These are phyloP conservation scores for Podospora appendiculata DNA, from an alignment of 495 filamentous ascomycete species.

Conservation along the genomic window DNA sequence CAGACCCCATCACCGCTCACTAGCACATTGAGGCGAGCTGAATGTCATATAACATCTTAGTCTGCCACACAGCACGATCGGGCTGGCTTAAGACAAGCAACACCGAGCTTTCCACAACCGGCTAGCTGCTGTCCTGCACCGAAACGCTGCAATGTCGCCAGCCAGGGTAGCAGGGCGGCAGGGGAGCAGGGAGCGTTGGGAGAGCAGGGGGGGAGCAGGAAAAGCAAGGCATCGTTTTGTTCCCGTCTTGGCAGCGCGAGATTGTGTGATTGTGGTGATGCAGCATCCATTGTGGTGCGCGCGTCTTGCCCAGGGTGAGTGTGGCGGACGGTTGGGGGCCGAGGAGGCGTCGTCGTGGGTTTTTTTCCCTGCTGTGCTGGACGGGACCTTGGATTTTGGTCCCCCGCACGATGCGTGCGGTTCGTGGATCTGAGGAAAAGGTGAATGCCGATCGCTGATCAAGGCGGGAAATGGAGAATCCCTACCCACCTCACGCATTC, in stretches of 20 bases:
- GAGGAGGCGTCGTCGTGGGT: too few relatives aligned
- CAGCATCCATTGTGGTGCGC: too few relatives aligned
- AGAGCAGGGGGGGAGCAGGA: background rate
- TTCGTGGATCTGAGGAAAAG: background rate
- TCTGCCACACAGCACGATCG: constrained; percentile 1
- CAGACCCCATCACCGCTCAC: background rate
- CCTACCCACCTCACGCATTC: too few relatives aligned
- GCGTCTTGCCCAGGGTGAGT: too few relatives aligned
- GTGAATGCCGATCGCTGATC: background rate
- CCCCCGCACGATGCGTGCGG: too few relatives aligned
- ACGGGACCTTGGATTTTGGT: too few relatives aligned
- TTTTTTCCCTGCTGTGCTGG: too few relatives aligned
- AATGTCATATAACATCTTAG: background rate
- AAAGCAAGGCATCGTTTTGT: too few relatives aligned
- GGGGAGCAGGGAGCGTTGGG: background rate
- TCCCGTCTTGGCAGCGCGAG: too few relatives aligned
- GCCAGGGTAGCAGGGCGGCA: background rate
- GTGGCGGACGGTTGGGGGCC: too few relatives aligned
- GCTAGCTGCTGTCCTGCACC: constrained; percentile 1
- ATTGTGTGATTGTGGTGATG: too few relatives aligned
- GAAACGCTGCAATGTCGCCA: background rate
- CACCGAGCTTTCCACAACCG: constrained; percentile 9
- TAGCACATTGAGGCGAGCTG: constrained; percentile 12
- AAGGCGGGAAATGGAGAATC: background rate
- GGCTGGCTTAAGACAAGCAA: constrained; percentile 13